Base-by-base conservation (phyloP, 1,284 basidiomycete species). In the Microbotryum scabiosae region DNA sequence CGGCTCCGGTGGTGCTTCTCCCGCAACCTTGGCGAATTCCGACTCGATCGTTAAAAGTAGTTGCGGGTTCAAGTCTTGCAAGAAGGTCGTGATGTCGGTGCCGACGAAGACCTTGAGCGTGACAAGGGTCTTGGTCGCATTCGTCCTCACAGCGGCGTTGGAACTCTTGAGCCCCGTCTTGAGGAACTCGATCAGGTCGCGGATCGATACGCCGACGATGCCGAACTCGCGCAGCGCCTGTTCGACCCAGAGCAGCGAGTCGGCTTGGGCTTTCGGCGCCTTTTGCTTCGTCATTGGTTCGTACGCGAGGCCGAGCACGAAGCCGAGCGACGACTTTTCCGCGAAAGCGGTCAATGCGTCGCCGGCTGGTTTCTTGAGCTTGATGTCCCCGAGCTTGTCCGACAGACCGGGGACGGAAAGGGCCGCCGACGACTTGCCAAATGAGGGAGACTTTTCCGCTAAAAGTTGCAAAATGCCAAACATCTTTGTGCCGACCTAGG, bases 301-400 rank as follows among this genome's bases (percentile, higher is more conserved):
- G 73, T 94, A 97, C 0, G 85, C 92, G 94, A 57, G 59, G 59
- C 84, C 84, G 2, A 99, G 81, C 16, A 98, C 88, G 73, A 98
- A 97, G 56, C 94, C 92, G 57, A 97, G 77, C 1, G 91, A 96
- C 0, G 90, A 91, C 76, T 87, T 92, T 76, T 98, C 96, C 0
- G 90, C 86, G 71, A 91, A 96, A 0, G 82, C 72, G 1, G 83
- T 72, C 20, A 99, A 78, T 0, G 89, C 82, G 55, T 98, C 96
- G 41, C 90, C 88, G n/a, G 94, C 90, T 1, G 93, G 87, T 73
- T 93, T 97, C 80, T 97, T 98, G 66, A 98, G 78, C 76, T 99
- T 99, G 78, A 89, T 79, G 72, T 99, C 96, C 30, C 96, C 96
- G 51, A 98, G 79, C 77, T 98, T 98, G 75, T 99, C 96, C 48